Percentiles rank a stretch among this genome's conserved stretches.
Evolutionary conservation across 2,329 filamentous ascomycete species (phyloP).

Genomic region (Rhinocladiella mackenziei): DNA sequence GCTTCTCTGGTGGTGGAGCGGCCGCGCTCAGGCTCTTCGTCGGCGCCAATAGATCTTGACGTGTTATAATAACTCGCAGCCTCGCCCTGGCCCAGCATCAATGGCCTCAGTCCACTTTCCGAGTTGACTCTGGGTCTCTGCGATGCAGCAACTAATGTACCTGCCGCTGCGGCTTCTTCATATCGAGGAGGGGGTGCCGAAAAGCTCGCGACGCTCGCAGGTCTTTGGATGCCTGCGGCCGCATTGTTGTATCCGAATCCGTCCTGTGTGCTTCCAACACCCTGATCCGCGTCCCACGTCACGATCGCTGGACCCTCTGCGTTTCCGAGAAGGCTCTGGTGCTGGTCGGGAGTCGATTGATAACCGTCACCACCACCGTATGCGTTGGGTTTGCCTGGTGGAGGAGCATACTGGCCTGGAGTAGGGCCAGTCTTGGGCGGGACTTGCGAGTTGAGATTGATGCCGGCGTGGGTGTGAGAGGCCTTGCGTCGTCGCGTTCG

Average conservation of each 20-base stretch:
- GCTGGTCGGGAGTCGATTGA: constrained; percentile 10
- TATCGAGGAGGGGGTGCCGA: constrained; percentile 16
- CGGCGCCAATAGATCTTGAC: no score
- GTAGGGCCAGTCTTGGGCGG: neutral
- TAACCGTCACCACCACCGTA: constrained; percentile 8
- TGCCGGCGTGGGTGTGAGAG: neutral
- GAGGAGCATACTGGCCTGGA: neutral
- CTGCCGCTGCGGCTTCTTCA: constrained; percentile 16
- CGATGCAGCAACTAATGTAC: no score
- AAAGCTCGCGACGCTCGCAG: constrained; percentile 12
- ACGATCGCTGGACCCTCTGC: constrained; percentile 12
- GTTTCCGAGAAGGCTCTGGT: constrained; percentile 9
- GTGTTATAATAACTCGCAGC: constrained; percentile 12
- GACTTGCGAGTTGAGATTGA: constrained; percentile 2
- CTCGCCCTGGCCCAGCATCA: constrained; percentile 11
- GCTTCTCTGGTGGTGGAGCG: constrained; percentile 2
- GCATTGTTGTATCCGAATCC: constrained; percentile 13
- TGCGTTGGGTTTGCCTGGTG: neutral
- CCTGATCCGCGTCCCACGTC: constrained; percentile 6
- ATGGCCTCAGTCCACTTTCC: constrained; percentile 4
- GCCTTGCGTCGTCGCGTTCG: neutral
- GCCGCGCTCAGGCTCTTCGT: constrained; percentile 6
- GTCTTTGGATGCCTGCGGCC: constrained; percentile 10
- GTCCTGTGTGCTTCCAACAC: constrained; percentile 12
- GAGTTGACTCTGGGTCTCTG: constrained; percentile 5